Evolutionary conservation across 1,284 basidiomycete species (phyloP).

Genomic region (Neonothopanus nambi): DNA sequence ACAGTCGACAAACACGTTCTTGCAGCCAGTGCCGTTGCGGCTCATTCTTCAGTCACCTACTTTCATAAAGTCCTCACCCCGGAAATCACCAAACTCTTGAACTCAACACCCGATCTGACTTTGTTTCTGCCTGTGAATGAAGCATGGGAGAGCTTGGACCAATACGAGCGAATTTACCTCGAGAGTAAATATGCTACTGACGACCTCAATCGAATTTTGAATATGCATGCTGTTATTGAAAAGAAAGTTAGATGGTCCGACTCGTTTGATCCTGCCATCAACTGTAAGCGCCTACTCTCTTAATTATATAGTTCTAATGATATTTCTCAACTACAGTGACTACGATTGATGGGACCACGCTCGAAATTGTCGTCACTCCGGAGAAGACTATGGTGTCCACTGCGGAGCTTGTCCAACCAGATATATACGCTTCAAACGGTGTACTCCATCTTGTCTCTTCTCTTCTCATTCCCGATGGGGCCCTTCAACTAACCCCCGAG

Average conservation of each 20-base stretch:
- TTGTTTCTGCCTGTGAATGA: slow-evolving; percentile 87
- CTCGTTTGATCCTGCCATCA: slow-evolving; percentile 51
- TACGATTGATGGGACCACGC: slow-evolving; percentile 65
- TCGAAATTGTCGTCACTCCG: slow-evolving; percentile 58
- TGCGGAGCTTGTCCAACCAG: slow-evolving; percentile 65
- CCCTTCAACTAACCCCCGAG: slow-evolving; percentile 86
- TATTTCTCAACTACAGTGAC: slow-evolving; percentile 49
- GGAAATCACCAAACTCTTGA: slow-evolving; percentile 55
- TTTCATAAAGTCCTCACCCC: slow-evolving; percentile 66
- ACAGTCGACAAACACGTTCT: slow-evolving; percentile 15
- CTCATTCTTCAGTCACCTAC: slow-evolving; percentile 66
- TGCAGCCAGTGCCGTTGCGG: slow-evolving; percentile 57
- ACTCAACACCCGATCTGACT: slow-evolving; percentile 74
- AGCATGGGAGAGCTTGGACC: slow-evolving; percentile 71
- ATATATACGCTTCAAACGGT: slow-evolving; percentile 93
- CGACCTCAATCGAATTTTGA: slow-evolving; percentile 76
- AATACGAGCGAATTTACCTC: slow-evolving; percentile 79
- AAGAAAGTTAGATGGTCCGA: slow-evolving; percentile 65
- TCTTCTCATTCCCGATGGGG: slow-evolving; percentile 77
- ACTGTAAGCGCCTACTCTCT: slow-evolving; percentile 46
- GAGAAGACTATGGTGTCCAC: slow-evolving; percentile 65
- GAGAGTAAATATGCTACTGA: slow-evolving; percentile 82
- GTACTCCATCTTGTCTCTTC: slow-evolving; percentile 89
- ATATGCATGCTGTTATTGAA: slow-evolving; percentile 69
- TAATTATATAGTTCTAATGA: slow-evolving; percentile 3